Base-by-base conservation (phyloP, 345 rosid species). In the Microcos paniculata region DNA sequence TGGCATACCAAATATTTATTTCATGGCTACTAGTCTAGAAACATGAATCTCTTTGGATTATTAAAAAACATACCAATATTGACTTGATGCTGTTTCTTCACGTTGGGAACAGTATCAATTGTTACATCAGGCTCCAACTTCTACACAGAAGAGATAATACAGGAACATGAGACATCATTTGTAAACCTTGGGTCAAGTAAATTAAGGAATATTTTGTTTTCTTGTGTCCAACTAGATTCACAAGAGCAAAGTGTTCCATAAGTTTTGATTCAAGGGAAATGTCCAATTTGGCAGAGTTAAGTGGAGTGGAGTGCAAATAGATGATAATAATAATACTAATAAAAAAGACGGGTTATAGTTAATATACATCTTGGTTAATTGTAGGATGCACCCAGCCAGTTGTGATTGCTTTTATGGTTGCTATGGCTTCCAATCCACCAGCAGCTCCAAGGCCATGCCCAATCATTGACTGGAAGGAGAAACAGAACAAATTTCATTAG, bases 381-480 rank as follows among this genome's bases (percentile, higher is more conserved):
- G 92, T 89, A 23, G 93, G 91, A 55, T 88, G 96, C 55, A 91
- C 33, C 92, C 92, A 90, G 46, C 95, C 90, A 11, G 95, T 85
- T 48, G 71, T 86, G 81, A 90, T 90, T 77, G 96, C 92, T 77
- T 87, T 86, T 46, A 90, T 82, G 56, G 92, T 89, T 73, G 88
- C 90, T 55, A 89, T 82, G 53, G 95, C 91, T 82, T 91, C 93
- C 72, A 87, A 82, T 53, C 89, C 96, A 23, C 90, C 96, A 21
- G 91, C 86, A 58, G 96, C 91, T 38, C 90, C 93, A 38, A 91
- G 89, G 10, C 89, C 92, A 64, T 89, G 91, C 51, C 93, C 93
- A 18, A 89, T 91, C 84, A 90, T 80, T 0, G 92, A 90, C 91
- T 90, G 77, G 58, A 68, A 40, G 59, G 19, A 35, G 38, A 62